These are phyloP conservation scores for Xylariomycetidae sp. DNA, from an alignment of 2,329 filamentous ascomycete species.

Conservation along the genomic window DNA sequence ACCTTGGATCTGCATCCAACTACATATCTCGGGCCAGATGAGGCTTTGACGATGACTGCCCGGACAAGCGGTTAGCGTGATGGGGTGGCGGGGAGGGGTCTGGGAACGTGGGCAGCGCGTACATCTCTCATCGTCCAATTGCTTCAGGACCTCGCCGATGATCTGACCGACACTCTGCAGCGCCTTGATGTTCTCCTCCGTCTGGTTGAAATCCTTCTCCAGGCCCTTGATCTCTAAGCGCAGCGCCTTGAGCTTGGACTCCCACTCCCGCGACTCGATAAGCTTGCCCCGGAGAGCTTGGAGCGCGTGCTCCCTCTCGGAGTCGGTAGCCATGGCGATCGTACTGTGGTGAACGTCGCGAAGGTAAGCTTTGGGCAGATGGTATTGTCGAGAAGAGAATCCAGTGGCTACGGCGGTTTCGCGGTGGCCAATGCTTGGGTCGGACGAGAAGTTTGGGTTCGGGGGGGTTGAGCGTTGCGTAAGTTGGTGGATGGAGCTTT, in stretches of 20 bases:
- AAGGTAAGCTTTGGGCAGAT: no score
- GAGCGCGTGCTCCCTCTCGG: constrained; percentile 63
- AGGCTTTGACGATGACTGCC: constrained; percentile 95
- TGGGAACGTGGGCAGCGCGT: constrained; percentile 32
- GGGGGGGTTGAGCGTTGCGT: no score
- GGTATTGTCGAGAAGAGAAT: no score
- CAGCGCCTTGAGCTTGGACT: constrained; percentile 91
- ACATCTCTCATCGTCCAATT: constrained; percentile 98
- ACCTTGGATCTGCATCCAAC: constrained; percentile 98
- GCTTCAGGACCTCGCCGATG: constrained; percentile 97
- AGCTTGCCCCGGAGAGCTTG: constrained; percentile 74
- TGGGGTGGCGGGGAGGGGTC: neutral
- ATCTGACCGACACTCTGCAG: constrained; percentile 98
- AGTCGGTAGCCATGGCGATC: constrained; percentile 51
- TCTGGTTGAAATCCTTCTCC: constrained; percentile 91
- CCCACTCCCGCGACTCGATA: constrained; percentile 96
- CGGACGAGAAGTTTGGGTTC: no score
- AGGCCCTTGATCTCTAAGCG: constrained; percentile 94
- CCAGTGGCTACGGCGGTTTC: no score
- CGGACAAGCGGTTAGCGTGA: neutral
- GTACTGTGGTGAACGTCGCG: no score
- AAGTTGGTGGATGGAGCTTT: no score
- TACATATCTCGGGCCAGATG: constrained; percentile 93
- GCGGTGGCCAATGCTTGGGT: no score
- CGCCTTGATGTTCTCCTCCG: constrained; percentile 99